Percentiles rank a stretch among this genome's conserved stretches.
phyloP scores from a whole-genome alignment of 345 rosid genomes.

The Murraya paniculata region DNA sequence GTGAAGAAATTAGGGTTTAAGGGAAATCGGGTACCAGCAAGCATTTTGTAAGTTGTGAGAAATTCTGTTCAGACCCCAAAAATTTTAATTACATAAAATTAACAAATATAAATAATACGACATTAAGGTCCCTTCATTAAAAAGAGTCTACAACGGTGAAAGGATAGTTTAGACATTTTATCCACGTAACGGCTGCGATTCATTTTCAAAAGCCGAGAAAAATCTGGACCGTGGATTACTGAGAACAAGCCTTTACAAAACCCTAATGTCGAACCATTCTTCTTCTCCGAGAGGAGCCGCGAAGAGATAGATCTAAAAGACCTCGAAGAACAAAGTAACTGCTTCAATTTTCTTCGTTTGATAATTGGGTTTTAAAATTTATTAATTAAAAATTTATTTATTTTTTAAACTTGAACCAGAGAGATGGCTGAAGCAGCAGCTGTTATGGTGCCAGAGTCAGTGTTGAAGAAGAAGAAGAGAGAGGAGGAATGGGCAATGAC shows the following conservation, averaged over 20 bases:
- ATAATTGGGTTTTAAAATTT: too few relatives aligned
- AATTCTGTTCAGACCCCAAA: too few relatives aligned
- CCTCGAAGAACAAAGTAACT: not conserved
- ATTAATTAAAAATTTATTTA: too few relatives aligned
- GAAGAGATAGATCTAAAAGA: not conserved
- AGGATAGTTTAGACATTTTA: not conserved
- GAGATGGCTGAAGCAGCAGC: conserved; percentile 33
- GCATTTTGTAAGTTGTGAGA: too few relatives aligned
- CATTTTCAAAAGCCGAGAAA: not conserved
- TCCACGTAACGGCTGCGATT: not conserved
- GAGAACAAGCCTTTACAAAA: not conserved
- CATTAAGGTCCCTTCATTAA: too few relatives aligned
- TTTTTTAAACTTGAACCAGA: not conserved
- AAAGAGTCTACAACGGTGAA: too few relatives aligned
- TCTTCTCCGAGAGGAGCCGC: not conserved
- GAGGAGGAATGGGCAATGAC: conserved; percentile 59
- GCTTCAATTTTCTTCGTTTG: not conserved
- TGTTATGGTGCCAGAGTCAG: conserved; percentile 67
- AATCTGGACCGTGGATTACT: not conserved
- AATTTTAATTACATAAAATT: too few relatives aligned
- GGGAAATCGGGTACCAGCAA: too few relatives aligned
- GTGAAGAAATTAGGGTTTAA: not conserved
- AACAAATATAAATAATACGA: too few relatives aligned
- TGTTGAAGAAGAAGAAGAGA: conserved; percentile 78
- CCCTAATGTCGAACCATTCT: not conserved